phyloP scores from a whole-genome alignment of 73 alveolate genomes.

The Urostyla sp. region DNA sequence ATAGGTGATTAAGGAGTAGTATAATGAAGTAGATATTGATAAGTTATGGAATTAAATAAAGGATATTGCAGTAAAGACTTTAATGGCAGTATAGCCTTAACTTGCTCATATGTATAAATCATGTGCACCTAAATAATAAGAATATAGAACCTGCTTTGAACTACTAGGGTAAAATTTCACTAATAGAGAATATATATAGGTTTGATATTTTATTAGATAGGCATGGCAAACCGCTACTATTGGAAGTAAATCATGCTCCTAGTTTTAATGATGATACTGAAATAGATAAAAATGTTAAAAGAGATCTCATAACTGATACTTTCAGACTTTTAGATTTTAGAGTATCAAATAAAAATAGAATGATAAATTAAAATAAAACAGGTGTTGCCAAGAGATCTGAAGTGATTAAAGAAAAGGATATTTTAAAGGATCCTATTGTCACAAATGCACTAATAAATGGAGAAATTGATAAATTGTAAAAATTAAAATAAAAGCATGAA shows the following conservation, averaged over 20 bases:
- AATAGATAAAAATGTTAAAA: conserved; percentile 80
- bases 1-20: conserved; percentile 55
- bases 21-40: conserved; percentile 63
- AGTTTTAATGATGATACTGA: conserved; percentile 86
- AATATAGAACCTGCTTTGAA: conserved; percentile 74
- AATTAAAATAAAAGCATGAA: conserved; percentile 13
- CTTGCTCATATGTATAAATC: conserved; percentile 69
- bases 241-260: conserved; percentile 91
- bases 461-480: not conserved
- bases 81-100: conserved; percentile 68
- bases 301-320: conserved; percentile 79
- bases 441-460: not conserved
- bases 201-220: conserved; percentile 90
- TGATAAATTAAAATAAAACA: conserved; percentile 40
- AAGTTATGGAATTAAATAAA: conserved; percentile 49
- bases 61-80: conserved; percentile 74
- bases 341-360: conserved; percentile 48
- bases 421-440: not conserved
- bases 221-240: conserved; percentile 89
- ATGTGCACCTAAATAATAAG: conserved; percentile 56
- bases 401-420: not conserved
- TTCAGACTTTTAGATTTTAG: conserved; percentile 76
- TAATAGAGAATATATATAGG: conserved; percentile 60
- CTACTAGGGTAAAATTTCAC: conserved; percentile 10
- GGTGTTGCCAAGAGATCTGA: conserved; percentile 37